phyloP scores from a whole-genome alignment of 257 asterid genomes.

The Solanum boliviense region DNA sequence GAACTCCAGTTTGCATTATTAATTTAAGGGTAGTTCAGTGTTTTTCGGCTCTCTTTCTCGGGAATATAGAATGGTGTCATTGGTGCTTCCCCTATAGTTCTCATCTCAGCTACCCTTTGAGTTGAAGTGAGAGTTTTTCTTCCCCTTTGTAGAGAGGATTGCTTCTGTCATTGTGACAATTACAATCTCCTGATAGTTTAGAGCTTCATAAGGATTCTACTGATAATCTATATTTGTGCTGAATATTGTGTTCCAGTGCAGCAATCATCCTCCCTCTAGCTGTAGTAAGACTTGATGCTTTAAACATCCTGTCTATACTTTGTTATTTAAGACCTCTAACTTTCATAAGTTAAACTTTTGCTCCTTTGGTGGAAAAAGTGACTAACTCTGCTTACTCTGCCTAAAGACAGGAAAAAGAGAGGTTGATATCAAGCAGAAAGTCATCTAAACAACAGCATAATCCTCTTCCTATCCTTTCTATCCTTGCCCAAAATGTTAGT shows the following conservation, averaged over 20 bases:
- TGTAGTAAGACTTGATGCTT: not conserved
- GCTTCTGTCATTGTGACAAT: not conserved
- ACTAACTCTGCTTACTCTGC: conserved; percentile 38
- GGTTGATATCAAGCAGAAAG: conserved; percentile 49
- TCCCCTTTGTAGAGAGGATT: not conserved
- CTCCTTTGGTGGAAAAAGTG: not conserved
- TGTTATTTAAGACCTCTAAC: not conserved
- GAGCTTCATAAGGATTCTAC: not conserved
- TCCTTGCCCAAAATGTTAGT: conserved; percentile 62
- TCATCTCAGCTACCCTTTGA: not conserved
- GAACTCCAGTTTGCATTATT: not conserved
- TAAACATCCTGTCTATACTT: not conserved
- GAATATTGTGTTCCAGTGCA: not conserved
- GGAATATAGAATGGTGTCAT: not conserved
- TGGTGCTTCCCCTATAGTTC: not conserved
- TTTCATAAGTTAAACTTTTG: not conserved
- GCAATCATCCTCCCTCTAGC: not conserved
- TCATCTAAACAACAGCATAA: conserved; percentile 54
- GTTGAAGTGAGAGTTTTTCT: not conserved
- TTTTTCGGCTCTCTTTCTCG: not conserved
- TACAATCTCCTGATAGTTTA: not conserved
- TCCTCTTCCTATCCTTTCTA: conserved; percentile 62
- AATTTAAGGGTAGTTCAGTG: not conserved
- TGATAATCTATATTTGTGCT: not conserved
- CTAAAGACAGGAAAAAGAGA: conserved; percentile 88